phyloP scores from a whole-genome alignment of 179 eudicot species.

The Pouteria campechiana region DNA sequence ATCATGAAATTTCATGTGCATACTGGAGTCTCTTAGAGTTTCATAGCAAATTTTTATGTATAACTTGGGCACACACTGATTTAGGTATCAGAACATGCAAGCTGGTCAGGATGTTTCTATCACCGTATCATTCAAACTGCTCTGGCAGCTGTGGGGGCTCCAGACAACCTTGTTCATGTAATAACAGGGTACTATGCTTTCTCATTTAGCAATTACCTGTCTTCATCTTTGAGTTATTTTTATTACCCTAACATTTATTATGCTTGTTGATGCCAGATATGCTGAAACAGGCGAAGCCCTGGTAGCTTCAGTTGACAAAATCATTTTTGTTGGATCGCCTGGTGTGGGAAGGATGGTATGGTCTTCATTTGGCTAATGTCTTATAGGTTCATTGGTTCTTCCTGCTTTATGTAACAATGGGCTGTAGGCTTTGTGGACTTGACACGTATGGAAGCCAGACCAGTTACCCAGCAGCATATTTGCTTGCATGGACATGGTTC shows the following conservation, averaged over 20 bases:
- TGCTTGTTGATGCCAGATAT: constrained; percentile 41
- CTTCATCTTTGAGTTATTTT: background rate
- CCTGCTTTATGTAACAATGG: no score
- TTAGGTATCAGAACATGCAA: constrained; percentile 96
- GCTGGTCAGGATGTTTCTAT: constrained; percentile 99
- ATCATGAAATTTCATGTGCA: no score
- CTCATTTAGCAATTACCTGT: no score
- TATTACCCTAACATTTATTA: background rate
- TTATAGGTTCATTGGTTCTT: no score
- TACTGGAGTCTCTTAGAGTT: no score
- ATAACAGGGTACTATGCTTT: constrained; percentile 82
- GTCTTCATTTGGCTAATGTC: constrained; percentile 5
- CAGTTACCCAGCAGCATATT: no score
- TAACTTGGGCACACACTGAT: no score
- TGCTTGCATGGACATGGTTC: no score
- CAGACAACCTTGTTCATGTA: constrained; percentile 95
- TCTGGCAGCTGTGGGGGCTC: constrained; percentile 98
- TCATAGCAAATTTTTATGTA: no score
- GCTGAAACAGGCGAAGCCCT: constrained; percentile 98
- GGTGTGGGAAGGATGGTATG: constrained; percentile 89
- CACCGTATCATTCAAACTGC: constrained; percentile 89
- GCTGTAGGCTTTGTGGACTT: no score
- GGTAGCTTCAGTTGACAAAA: constrained; percentile 92
- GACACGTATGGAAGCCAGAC: no score
- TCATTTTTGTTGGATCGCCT: constrained; percentile 98